phyloP scores from a whole-genome alignment of 2,329 filamentous ascomycete genomes.

The Leptosphaerulina australis region DNA sequence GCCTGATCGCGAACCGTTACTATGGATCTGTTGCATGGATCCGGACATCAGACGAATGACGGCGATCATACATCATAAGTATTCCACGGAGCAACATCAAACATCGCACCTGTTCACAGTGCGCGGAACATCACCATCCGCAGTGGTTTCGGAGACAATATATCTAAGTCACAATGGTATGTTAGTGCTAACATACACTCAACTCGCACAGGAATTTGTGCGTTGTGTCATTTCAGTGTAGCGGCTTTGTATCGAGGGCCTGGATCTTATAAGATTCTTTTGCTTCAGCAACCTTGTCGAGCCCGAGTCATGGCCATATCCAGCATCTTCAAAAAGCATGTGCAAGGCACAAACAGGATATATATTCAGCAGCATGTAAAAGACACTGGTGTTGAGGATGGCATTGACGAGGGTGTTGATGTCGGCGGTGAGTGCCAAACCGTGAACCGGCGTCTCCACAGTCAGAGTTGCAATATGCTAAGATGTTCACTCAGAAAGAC shows the following conservation, averaged over 20 bases:
- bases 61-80: not conserved
- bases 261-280: too few species aligned
- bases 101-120: not conserved
- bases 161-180: not conserved
- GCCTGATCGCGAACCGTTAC: conserved; percentile 8
- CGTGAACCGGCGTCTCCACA: conserved; percentile 13
- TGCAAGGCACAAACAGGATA: not conserved
- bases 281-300: not conserved
- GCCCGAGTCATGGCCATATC: not conserved
- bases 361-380: not conserved
- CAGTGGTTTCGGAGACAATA: not conserved
- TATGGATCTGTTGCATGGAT: conserved; percentile 13
- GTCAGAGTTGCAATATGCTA: not conserved
- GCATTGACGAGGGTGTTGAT: not conserved
- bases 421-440: conserved; percentile 7
- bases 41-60: conserved; percentile 10
- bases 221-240: too few species aligned
- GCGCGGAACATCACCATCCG: not conserved
- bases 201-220: too few species aligned
- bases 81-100: not conserved
- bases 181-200: too few species aligned
- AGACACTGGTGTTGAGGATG: not conserved
- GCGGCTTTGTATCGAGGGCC: too few species aligned
- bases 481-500: not conserved
- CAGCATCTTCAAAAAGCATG: not conserved